A percentile compares a stretch with the other conserved stretches of the same genome.
Conservation (phyloP, 139 green algal species). For the Limnomonas spitsbergensis region DNA sequence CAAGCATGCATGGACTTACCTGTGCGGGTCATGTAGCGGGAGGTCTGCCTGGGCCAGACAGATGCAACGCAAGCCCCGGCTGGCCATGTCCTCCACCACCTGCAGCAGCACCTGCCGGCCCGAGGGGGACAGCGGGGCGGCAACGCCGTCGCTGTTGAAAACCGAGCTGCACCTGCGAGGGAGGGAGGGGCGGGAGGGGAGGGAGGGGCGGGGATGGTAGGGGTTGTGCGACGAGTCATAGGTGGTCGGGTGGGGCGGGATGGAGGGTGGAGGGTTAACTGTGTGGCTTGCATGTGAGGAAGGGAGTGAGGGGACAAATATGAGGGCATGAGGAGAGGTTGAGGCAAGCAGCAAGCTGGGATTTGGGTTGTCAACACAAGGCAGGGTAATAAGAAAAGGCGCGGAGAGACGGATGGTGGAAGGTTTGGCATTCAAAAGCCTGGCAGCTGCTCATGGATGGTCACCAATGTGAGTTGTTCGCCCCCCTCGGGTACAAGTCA, state of each 20-base stretch:
- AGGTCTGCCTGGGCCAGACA: conserved; percentile 72
- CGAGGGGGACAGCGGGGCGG: neutral
- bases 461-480: no score
- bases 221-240: neutral
- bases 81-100: conserved; percentile 66
- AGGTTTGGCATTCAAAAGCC: no score
- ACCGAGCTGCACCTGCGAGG: neutral
- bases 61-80: conserved; percentile 82
- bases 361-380: no score
- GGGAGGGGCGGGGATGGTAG: no score
- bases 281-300: neutral
- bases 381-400: no score
- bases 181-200: no score
- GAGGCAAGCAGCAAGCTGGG: no score
- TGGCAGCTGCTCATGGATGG: no score
- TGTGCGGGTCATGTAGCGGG: conserved; percentile 9
- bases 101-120: neutral
- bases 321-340: no score
- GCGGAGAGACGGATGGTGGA: no score
- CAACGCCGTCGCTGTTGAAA: neutral
- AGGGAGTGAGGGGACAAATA: neutral
- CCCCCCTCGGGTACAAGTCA: no score
- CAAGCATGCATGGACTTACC: neutral
- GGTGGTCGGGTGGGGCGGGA: neutral
- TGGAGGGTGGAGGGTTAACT: neutral